phyloP scores from a whole-genome alignment of 345 rosid species.

The Bruguiera parviflora region DNA sequence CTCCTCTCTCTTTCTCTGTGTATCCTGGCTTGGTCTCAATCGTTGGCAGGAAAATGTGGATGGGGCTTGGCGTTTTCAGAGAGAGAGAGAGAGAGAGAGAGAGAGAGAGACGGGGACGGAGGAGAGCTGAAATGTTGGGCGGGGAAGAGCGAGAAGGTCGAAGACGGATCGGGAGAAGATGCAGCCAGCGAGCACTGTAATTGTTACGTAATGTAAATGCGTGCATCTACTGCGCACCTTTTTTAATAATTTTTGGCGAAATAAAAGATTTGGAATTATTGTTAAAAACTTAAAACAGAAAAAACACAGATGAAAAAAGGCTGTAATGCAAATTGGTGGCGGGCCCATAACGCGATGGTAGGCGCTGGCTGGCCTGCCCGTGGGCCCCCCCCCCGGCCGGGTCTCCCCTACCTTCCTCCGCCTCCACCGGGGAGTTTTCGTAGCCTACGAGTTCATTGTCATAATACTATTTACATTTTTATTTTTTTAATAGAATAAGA shows the following conservation, averaged over 20 bases:
- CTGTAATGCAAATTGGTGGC: too few species aligned
- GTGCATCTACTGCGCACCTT: not conserved
- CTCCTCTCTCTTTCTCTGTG: not conserved
- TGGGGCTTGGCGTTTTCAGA: constrained; percentile 4
- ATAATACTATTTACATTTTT: too few species aligned
- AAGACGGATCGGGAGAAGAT: constrained; percentile 16
- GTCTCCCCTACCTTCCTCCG: too few species aligned
- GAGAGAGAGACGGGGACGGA: not conserved
- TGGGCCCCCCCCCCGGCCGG: too few species aligned
- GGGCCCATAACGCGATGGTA: too few species aligned
- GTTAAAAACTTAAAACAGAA: too few species aligned
- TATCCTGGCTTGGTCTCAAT: constrained; percentile 20
- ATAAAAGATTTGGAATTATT: too few species aligned
- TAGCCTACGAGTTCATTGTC: too few species aligned
- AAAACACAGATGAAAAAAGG: too few species aligned
- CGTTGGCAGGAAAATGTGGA: not conserved
- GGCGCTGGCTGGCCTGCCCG: too few species aligned
- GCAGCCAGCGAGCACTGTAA: not conserved
- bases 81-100: not conserved
- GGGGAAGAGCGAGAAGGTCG: constrained; percentile 15
- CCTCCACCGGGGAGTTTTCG: too few species aligned
- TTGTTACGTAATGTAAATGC: not conserved
- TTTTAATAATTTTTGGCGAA: not conserved
- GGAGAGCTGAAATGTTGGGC: not conserved
- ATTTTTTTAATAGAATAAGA: too few species aligned